Percentiles rank a stretch among this genome's conserved stretches.
phyloP scores from a whole-genome alignment of 768 basidiomycete genomes.

The Fibroporia radiculosa region DNA sequence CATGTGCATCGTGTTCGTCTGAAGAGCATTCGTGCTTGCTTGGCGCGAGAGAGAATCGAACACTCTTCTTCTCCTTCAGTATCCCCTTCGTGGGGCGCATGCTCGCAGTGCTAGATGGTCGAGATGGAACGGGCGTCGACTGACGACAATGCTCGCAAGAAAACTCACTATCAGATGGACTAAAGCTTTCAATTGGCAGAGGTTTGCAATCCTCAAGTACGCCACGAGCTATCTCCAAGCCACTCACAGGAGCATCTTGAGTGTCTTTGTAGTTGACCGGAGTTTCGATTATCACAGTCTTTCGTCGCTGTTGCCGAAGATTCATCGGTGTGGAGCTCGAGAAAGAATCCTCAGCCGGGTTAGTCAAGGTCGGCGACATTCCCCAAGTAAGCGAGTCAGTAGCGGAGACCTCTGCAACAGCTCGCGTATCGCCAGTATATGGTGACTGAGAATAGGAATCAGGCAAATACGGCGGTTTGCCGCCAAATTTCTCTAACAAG shows the following conservation, averaged over 20 bases:
- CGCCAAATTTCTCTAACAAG: slow-evolving; percentile 19
- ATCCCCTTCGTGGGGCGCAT: slow-evolving; percentile 27
- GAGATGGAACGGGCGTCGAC: slow-evolving; percentile 11
- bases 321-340: background rate
- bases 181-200: slow-evolving; percentile 15
- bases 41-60: slow-evolving; percentile 26
- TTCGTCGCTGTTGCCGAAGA: slow-evolving; percentile 15
- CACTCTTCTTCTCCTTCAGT: slow-evolving; percentile 32
- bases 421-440: too few species aligned
- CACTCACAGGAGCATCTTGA: background rate
- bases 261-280: slow-evolving; percentile 2
- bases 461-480: background rate
- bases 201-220: slow-evolving; percentile 9
- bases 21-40: slow-evolving; percentile 13
- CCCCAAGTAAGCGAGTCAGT: slow-evolving; percentile 11
- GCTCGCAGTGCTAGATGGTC: slow-evolving; percentile 20
- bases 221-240: too few species aligned
- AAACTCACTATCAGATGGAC: slow-evolving; percentile 8
- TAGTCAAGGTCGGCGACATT: slow-evolving; percentile 8
- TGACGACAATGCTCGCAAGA: slow-evolving; percentile 17
- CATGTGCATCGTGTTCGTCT: slow-evolving; percentile 1
- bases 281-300: slow-evolving; percentile 24
- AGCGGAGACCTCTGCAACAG: background rate
- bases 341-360: slow-evolving; percentile 1
- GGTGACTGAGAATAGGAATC: too few species aligned